Evolutionary conservation across 2,329 filamentous ascomycete species (phyloP).

Genomic region (Pseudogymnoascus sp.): DNA sequence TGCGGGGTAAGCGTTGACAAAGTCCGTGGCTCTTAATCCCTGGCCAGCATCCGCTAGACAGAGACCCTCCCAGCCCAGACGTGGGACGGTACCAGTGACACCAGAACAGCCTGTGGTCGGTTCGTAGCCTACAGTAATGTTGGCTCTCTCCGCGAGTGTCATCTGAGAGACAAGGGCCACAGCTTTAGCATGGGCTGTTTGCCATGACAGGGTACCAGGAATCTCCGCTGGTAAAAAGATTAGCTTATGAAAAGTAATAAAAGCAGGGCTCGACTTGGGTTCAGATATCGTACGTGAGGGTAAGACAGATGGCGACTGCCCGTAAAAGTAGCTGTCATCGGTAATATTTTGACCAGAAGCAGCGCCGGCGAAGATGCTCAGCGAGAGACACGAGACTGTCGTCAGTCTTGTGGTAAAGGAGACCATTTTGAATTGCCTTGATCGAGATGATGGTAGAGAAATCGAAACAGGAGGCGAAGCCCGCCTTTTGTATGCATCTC

Average conservation of each 20-base stretch:
- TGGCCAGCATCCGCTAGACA: slow-evolving; percentile 82
- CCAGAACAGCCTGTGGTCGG: slow-evolving; percentile 43
- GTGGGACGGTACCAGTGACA: slow-evolving; percentile 50
- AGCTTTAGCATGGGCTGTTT: background rate
- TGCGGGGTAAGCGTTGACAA: slow-evolving; percentile 77
- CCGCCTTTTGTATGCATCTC: background rate
- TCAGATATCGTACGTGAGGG: slow-evolving; percentile 24
- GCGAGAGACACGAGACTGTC: background rate
- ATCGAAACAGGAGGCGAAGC: background rate
- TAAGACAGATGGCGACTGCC: slow-evolving; percentile 31
- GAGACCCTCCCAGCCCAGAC: slow-evolving; percentile 68
- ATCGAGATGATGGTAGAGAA: background rate
- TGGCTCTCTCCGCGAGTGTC: slow-evolving; percentile 86
- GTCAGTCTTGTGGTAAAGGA: background rate
- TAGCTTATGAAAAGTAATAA: background rate
- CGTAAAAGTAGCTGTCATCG: slow-evolving; percentile 29
- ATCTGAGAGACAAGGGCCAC: slow-evolving; percentile 61
- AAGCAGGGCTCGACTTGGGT: background rate
- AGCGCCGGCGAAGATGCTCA: background rate
- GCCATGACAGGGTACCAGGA: background rate
- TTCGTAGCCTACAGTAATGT: slow-evolving; percentile 86
- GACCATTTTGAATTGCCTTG: background rate
- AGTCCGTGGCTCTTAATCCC: slow-evolving; percentile 74
- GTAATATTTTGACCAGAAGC: slow-evolving; percentile 23
- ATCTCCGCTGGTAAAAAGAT: background rate